A percentile compares a stretch with the other conserved stretches of the same genome.
Conservation (phyloP, 495 filamentous ascomycete genomes). For the Hamigera avellanea region DNA sequence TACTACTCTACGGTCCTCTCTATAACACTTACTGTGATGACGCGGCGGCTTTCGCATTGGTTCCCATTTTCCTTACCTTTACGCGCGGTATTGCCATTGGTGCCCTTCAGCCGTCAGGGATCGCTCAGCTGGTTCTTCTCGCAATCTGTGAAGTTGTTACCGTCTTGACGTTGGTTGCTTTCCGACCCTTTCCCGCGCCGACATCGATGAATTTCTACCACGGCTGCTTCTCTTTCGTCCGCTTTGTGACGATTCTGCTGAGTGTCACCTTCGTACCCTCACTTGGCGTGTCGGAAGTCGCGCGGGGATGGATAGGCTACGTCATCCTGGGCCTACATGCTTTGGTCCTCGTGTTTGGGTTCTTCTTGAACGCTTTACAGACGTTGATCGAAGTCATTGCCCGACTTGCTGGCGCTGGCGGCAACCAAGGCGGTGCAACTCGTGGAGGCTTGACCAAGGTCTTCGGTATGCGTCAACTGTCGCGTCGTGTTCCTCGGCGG, state of each 20-base stretch:
- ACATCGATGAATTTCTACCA: slow-evolving; percentile 99
- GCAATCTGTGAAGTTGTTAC: slow-evolving; percentile 90
- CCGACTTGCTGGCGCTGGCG: slow-evolving; percentile 68
- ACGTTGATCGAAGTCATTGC: slow-evolving; percentile 81
- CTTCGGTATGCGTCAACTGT: slow-evolving; percentile 82
- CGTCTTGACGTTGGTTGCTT: slow-evolving; percentile 77
- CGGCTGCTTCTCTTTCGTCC: slow-evolving; percentile 65
- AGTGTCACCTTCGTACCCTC: slow-evolving; percentile 82
- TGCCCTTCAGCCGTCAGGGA: slow-evolving; percentile 82
- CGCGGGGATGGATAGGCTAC: slow-evolving; percentile 93
- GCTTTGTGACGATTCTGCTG: slow-evolving; percentile 68
- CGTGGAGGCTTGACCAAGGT: slow-evolving; percentile 80
- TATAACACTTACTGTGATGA: slow-evolving; percentile 95
- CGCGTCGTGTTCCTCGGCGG: slow-evolving; percentile 55
- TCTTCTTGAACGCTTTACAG: slow-evolving; percentile 84
- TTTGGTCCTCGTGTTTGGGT: slow-evolving; percentile 80
- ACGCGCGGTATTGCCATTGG: slow-evolving; percentile 84
- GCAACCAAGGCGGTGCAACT: slow-evolving; percentile 59
- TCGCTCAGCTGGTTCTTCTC: slow-evolving; percentile 81
- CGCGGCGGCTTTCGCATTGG: slow-evolving; percentile 73
- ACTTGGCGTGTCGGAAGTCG: slow-evolving; percentile 58
- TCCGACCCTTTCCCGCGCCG: slow-evolving; percentile 77
- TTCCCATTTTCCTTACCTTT: slow-evolving; percentile 74
- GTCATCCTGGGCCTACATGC: slow-evolving; percentile 79
- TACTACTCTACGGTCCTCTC: slow-evolving; percentile 85